Evolutionary conservation across 495 filamentous ascomycete species (phyloP).

Genomic region (Hypoxylon lenormandii): DNA sequence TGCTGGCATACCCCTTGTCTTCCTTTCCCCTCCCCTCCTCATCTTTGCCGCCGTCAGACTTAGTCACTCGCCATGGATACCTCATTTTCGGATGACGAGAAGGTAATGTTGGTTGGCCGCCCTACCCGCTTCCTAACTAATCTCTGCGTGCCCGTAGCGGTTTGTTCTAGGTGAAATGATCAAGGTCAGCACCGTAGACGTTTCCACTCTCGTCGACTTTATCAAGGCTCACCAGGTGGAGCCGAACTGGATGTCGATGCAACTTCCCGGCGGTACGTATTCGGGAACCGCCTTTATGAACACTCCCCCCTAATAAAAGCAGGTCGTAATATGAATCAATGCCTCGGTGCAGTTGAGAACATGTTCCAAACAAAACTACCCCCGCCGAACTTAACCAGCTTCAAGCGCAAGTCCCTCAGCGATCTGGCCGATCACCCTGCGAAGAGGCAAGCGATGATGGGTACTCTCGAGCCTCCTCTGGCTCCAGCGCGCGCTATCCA

Average conservation of each 20-base stretch:
- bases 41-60: constrained; percentile 46
- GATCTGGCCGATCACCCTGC: constrained; percentile 57
- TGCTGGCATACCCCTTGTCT: constrained; percentile 51
- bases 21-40: constrained; percentile 49
- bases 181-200: constrained; percentile 64
- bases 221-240: constrained; percentile 58
- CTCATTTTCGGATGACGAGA: constrained; percentile 62
- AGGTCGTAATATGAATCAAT: constrained; percentile 65
- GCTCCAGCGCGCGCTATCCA: constrained; percentile 49
- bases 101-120: constrained; percentile 52
- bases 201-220: constrained; percentile 59
- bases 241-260: constrained; percentile 61
- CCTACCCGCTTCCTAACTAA: constrained; percentile 41
- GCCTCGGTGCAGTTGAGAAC: constrained; percentile 56
- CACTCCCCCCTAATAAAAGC: constrained; percentile 46
- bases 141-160: constrained; percentile 54
- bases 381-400: constrained; percentile 52
- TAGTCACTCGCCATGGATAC: constrained; percentile 58
- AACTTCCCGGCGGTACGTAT: constrained; percentile 61
- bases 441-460: constrained; percentile 58
- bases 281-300: constrained; percentile 28
- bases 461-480: constrained; percentile 46
- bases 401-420: constrained; percentile 61
- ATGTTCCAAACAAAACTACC: constrained; percentile 58
- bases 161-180: constrained; percentile 68